Conservation (phyloP, 148 eudicot species). For the Chenopodium formosanum region DNA sequence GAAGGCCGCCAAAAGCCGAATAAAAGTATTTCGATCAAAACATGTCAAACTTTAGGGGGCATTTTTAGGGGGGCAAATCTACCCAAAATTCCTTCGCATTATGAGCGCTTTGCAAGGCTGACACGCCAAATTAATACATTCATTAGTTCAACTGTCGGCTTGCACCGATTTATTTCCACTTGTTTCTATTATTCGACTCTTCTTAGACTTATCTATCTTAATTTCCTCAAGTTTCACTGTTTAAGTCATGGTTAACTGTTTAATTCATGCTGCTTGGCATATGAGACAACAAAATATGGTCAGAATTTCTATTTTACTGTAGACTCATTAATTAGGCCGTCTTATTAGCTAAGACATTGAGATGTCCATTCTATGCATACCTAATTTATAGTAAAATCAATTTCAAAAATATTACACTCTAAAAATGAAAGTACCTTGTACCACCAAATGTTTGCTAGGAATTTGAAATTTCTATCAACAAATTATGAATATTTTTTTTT, state of each 20-base stretch:
- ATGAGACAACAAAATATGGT: not conserved
- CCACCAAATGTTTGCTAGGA: too few species aligned
- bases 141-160: not conserved
- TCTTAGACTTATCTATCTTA: not conserved
- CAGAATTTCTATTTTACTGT: not conserved
- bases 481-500: too few species aligned
- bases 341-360: too few species aligned
- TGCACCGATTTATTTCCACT: not conserved
- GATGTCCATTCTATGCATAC: too few species aligned
- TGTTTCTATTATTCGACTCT: not conserved
- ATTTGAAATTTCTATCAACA: too few species aligned
- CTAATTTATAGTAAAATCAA: too few species aligned
- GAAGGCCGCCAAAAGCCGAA: slow-evolving; percentile 24
- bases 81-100: not conserved
- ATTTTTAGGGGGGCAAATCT: not conserved
- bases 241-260: not conserved
- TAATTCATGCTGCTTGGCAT: not conserved
- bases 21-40: not conserved
- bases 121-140: not conserved
- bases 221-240: not conserved
- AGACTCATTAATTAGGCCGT: too few species aligned
- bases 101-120: not conserved
- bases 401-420: too few species aligned
- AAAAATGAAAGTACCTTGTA: too few species aligned
- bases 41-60: slow-evolving; percentile 17